Percentiles rank a stretch among this genome's conserved stretches.
These are phyloP conservation scores for Globisporangium middletonii DNA, from an alignment of 352 stramenopile species.

Conservation along the genomic window DNA sequence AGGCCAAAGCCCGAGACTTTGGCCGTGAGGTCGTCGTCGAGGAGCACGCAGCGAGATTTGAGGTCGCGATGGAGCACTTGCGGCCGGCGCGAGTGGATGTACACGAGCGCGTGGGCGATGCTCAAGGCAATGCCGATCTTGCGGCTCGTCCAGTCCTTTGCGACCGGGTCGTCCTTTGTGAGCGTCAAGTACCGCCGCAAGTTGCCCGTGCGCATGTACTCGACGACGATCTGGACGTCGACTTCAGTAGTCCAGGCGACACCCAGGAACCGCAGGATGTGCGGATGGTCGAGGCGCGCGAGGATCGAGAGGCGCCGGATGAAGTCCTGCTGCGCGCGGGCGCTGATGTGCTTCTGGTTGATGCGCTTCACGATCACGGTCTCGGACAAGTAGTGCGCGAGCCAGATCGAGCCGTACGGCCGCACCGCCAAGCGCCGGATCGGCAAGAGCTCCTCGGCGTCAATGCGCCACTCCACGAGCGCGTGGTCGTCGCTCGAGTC, in stretches of 20 bases:
- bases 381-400: slow-evolving; percentile 12
- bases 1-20: slow-evolving; percentile 73
- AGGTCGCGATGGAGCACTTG: slow-evolving; percentile 67
- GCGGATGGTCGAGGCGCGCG: slow-evolving; percentile 51
- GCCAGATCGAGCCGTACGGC: slow-evolving; percentile 16
- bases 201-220: slow-evolving; percentile 71
- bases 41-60: slow-evolving; percentile 61
- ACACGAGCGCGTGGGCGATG: slow-evolving; percentile 54
- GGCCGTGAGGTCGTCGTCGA: slow-evolving; percentile 44
- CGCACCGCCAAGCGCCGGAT: slow-evolving; percentile 13
- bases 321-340: slow-evolving; percentile 26
- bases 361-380: slow-evolving; percentile 18
- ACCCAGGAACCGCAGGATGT: slow-evolving; percentile 78
- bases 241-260: slow-evolving; percentile 51
- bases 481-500: slow-evolving; percentile 13
- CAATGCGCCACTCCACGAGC: slow-evolving; percentile 10
- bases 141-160: slow-evolving; percentile 30
- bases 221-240: slow-evolving; percentile 61
- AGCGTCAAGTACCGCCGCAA: slow-evolving; percentile 40
- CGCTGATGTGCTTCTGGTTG: slow-evolving; percentile 18
- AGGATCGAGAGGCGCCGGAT: slow-evolving; percentile 67
- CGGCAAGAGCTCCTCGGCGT: slow-evolving; percentile 13
- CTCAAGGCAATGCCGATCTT: slow-evolving; percentile 63
- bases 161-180: slow-evolving; percentile 22
- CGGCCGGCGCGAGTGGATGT: slow-evolving; percentile 50